Conservation (phyloP, 805 yeast species). For the Starmerella floris region DNA sequence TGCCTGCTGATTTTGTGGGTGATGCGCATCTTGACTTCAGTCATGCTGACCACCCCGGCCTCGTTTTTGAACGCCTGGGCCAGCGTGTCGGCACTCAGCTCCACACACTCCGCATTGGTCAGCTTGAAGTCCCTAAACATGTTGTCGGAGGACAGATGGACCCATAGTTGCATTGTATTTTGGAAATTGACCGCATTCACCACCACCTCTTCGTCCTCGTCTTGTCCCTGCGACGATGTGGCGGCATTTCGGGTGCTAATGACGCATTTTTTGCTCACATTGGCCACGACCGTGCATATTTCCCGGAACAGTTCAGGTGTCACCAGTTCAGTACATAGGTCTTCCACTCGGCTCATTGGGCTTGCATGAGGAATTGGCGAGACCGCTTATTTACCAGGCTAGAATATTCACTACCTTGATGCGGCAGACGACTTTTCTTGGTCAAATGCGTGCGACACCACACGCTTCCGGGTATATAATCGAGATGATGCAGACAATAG, state of each 20-base stretch:
- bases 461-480: no score
- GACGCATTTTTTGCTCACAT: constrained; percentile 9
- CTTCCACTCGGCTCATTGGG: constrained; percentile 13
- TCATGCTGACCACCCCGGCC: constrained; percentile 23
- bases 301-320: constrained; percentile 16
- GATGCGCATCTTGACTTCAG: constrained; percentile 21
- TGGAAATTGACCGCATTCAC: constrained; percentile 7
- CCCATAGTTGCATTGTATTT: constrained; percentile 18
- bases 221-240: background rate
- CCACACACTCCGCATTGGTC: constrained; percentile 8
- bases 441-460: no score
- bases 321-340: constrained; percentile 11
- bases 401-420: no score
- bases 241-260: constrained; percentile 1
- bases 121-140: constrained; percentile 9
- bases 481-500: no score
- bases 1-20: constrained; percentile 24
- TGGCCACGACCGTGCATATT: constrained; percentile 10
- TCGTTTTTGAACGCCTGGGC: constrained; percentile 30
- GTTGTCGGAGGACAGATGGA: constrained; percentile 11
- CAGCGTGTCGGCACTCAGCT: constrained; percentile 28
- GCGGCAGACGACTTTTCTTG: no score
- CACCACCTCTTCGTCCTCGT: constrained; percentile 4
- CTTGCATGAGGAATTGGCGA: no score
- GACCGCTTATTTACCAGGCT: no score